phyloP scores from a whole-genome alignment of 345 rosid species.

The Stellera chamaejasme region DNA sequence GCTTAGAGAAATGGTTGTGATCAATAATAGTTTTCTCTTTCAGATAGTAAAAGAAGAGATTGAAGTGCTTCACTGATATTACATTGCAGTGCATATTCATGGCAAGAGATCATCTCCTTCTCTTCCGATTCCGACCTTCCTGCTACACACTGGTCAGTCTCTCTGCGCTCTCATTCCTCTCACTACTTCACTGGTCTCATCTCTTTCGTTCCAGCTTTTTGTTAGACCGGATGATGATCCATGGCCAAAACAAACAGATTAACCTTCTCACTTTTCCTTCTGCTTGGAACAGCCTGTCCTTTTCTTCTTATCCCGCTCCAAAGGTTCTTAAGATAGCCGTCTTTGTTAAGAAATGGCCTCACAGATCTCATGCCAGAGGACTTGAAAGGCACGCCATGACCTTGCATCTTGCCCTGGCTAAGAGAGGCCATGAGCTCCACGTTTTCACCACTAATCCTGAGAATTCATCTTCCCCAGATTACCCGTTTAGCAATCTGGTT shows the following conservation, averaged over 20 bases:
- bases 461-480: constrained; percentile 44
- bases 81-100: constrained; percentile 16
- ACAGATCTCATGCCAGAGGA: constrained; percentile 73
- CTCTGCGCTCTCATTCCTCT: constrained; percentile 44
- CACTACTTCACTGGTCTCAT: constrained; percentile 44
- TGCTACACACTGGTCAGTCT: constrained; percentile 34
- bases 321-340: constrained; percentile 62
- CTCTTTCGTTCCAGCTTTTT: constrained; percentile 35
- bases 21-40: too few species aligned
- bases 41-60: too few species aligned
- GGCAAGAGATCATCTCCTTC: constrained; percentile 37
- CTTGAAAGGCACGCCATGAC: constrained; percentile 86
- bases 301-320: constrained; percentile 27
- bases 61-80: too few species aligned
- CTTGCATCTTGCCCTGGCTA: constrained; percentile 74
- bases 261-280: constrained; percentile 51
- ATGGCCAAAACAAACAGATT: constrained; percentile 29
- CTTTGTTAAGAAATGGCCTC: constrained; percentile 91
- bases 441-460: constrained; percentile 60
- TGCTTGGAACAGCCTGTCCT: constrained; percentile 75
- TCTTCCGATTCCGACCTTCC: constrained; percentile 44
- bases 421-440: constrained; percentile 82
- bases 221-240: constrained; percentile 15
- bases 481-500: constrained; percentile 32
- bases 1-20: too few species aligned